Conservation (phyloP, 805 yeast species). For the Monosporozyma servazzii region DNA sequence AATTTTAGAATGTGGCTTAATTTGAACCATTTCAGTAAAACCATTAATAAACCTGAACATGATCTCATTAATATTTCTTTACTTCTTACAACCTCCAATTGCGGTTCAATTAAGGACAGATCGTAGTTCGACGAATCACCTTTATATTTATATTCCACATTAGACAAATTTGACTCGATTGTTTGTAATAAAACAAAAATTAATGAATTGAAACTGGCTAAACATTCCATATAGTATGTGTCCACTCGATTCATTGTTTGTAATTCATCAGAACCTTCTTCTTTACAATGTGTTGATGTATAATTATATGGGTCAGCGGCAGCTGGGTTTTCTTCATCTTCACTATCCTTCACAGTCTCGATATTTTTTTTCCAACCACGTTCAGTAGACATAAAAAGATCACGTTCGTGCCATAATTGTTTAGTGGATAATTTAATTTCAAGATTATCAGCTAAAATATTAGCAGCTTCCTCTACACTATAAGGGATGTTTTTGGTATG, state of each 20-base stretch:
- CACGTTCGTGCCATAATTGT: slow-evolving; percentile 66
- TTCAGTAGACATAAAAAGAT: slow-evolving; percentile 62
- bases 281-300: slow-evolving; percentile 4
- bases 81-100: slow-evolving; percentile 47
- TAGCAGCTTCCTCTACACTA: slow-evolving; percentile 73
- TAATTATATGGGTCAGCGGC: slow-evolving; percentile 28
- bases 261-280: slow-evolving; percentile 21
- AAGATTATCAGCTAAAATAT: slow-evolving; percentile 51
- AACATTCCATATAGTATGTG: slow-evolving; percentile 41
- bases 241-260: slow-evolving; percentile 46
- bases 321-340: neutral
- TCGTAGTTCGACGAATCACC: slow-evolving; percentile 6
- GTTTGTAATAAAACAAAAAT: slow-evolving; percentile 56
- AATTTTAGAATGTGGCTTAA: slow-evolving; percentile 67
- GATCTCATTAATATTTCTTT: slow-evolving; percentile 57
- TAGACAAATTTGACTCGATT: slow-evolving; percentile 42
- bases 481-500: slow-evolving; percentile 35
- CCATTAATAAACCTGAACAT: slow-evolving; percentile 41
- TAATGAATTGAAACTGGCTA: slow-evolving; percentile 54
- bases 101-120: slow-evolving; percentile 10
- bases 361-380: slow-evolving; percentile 41
- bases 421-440: slow-evolving; percentile 57
- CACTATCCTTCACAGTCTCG: neutral
- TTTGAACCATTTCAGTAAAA: slow-evolving; percentile 70
- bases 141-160: slow-evolving; percentile 15